These are phyloP conservation scores for Camellia oleifera DNA, from an alignment of 179 eudicot species.

Conservation along the genomic window DNA sequence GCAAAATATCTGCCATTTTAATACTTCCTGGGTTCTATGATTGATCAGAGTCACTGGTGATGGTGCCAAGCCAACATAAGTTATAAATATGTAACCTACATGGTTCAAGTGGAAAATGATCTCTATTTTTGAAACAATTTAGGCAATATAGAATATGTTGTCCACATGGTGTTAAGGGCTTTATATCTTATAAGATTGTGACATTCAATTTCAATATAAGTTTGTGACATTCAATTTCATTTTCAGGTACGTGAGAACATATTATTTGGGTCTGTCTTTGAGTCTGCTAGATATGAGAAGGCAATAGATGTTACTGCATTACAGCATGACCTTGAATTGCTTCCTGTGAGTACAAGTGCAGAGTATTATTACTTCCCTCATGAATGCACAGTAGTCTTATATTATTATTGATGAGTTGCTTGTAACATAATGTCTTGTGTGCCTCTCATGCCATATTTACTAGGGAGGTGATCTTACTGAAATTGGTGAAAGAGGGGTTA, in stretches of 20 bases:
- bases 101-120: not conserved
- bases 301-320: conserved; percentile 72
- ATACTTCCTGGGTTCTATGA: not conserved
- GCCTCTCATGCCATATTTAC: conserved; percentile 7
- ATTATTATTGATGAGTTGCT: conserved; percentile 1
- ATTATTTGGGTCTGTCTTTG: conserved; percentile 68
- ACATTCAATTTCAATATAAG: not conserved
- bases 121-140: not conserved
- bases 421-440: not conserved
- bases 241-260: conserved; percentile 87
- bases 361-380: not conserved
- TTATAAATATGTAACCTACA: not conserved
- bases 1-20: not conserved
- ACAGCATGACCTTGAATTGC: conserved; percentile 74
- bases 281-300: conserved; percentile 65
- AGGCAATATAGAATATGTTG: not conserved
- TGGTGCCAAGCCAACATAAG: not conserved
- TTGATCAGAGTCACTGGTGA: not conserved
- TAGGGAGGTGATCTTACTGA: conserved; percentile 97
- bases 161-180: conserved; percentile 2
- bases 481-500: conserved; percentile 97
- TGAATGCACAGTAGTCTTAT: not conserved
- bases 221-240: not conserved
- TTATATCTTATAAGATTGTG: not conserved
- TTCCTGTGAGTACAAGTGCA: conserved; percentile 52